Percentiles rank a stretch among this genome's conserved stretches.
These are phyloP conservation scores for Cyphellophora europaea DNA, from an alignment of 2,329 filamentous ascomycete species.

Conservation along the genomic window DNA sequence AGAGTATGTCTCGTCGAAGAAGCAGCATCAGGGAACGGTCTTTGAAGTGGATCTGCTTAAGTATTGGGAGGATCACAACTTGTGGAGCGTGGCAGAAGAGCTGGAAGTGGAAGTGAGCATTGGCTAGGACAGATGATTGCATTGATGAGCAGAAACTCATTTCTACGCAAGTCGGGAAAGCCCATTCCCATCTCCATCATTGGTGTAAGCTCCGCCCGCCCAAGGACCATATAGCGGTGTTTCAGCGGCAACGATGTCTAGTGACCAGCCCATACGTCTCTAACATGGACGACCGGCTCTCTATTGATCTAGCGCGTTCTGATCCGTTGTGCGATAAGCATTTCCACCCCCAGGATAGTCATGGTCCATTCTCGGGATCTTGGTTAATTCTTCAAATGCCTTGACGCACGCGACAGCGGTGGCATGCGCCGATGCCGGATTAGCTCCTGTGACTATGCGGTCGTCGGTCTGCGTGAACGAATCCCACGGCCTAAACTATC, in stretches of 20 bases:
- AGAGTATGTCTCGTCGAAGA: background rate
- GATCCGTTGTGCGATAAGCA: background rate
- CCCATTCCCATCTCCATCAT: too few species aligned
- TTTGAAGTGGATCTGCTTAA: background rate
- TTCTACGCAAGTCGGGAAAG: too few species aligned
- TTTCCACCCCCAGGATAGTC: background rate
- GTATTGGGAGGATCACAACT: background rate
- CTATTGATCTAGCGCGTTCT: too few species aligned
- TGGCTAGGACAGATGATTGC: too few species aligned
- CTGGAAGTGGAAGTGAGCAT: background rate
- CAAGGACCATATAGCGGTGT: too few species aligned
- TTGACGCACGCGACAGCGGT: slow-evolving; percentile 24
- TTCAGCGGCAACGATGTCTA: too few species aligned
- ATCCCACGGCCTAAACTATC: slow-evolving; percentile 10
- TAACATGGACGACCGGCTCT: too few species aligned
- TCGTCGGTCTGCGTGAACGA: slow-evolving; percentile 24
- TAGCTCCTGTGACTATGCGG: slow-evolving; percentile 26
- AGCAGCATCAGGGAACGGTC: background rate
- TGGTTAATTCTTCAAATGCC: slow-evolving; percentile 16
- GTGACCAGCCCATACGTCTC: too few species aligned
- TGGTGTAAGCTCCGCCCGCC: too few species aligned
- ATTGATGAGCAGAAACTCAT: too few species aligned
- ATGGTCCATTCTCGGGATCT: background rate
- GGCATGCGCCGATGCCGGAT: slow-evolving; percentile 25
- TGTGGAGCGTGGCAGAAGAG: background rate